phyloP scores from a whole-genome alignment of 805 yeast genomes.

The Metschnikowia arizonensis region DNA sequence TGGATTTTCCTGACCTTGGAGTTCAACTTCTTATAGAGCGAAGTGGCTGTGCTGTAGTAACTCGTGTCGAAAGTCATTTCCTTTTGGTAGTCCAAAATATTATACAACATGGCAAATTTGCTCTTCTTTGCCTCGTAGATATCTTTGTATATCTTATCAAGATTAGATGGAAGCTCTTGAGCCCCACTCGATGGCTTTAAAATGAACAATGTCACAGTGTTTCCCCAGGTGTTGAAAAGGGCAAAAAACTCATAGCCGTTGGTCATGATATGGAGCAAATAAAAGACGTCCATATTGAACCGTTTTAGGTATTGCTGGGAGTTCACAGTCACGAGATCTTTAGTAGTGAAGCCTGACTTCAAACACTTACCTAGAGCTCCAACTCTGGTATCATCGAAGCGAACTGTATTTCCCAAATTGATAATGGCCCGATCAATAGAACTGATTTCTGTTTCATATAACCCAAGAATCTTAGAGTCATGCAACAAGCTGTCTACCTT shows the following conservation, averaged over 20 bases:
- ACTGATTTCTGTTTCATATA: conserved; percentile 72
- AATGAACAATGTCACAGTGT: conserved; percentile 47
- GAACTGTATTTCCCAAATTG: conserved; percentile 70
- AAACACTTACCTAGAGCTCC: conserved; percentile 85
- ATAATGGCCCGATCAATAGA: conserved; percentile 72
- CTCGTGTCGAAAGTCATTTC: conserved; percentile 51
- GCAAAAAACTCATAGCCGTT: conserved; percentile 74
- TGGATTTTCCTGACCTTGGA: conserved; percentile 50
- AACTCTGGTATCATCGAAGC: conserved; percentile 63
- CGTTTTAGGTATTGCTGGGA: conserved; percentile 50
- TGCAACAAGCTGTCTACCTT: conserved; percentile 62
- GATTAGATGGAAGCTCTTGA: conserved; percentile 54
- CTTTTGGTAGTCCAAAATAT: conserved; percentile 50
- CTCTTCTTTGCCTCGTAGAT: conserved; percentile 45
- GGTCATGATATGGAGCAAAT: conserved; percentile 63
- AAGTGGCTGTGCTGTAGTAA: conserved; percentile 51
- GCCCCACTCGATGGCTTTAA: conserved; percentile 68
- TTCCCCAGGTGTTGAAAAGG: conserved; percentile 61
- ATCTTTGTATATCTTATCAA: conserved; percentile 55
- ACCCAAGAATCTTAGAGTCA: conserved; percentile 55
- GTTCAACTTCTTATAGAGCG: conserved; percentile 57
- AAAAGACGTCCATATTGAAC: conserved; percentile 55
- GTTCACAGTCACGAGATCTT: conserved; percentile 49
- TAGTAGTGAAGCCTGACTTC: conserved; percentile 74
- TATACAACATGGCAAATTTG: conserved; percentile 37